phyloP scores from a whole-genome alignment of 306 rosid genomes.

The Quercus variabilis region DNA sequence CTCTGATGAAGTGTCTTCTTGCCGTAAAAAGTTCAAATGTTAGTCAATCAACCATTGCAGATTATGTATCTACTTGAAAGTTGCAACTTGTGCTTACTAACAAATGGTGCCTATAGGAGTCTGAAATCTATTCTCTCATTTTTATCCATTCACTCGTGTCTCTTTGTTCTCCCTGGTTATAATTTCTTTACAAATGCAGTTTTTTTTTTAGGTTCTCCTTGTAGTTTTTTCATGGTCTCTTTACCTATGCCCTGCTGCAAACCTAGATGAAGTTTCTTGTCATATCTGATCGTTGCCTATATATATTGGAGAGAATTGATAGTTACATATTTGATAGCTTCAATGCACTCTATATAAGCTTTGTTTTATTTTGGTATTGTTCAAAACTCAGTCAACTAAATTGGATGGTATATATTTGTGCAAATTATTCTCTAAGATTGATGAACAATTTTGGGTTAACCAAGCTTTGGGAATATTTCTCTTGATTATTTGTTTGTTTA shows the following conservation, averaged over 20 bases:
- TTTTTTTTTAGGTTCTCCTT: not conserved
- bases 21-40: not conserved
- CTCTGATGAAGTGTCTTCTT: not conserved
- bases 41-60: not conserved
- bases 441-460: not conserved
- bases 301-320: not conserved
- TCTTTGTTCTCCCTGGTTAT: not conserved
- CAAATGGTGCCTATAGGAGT: not conserved
- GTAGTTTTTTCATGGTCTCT: not conserved
- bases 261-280: not conserved
- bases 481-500: not conserved
- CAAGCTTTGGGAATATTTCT: not conserved
- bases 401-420: not conserved
- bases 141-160: not conserved
- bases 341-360: not conserved
- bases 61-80: slow-evolving; percentile 6
- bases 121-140: not conserved
- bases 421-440: not conserved
- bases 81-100: not conserved
- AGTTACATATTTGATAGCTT: not conserved
- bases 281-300: not conserved
- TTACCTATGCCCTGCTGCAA: not conserved
- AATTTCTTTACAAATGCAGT: not conserved
- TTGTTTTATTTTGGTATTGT: not conserved
- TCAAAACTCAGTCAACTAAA: not conserved